A percentile compares a stretch with the other conserved stretches of the same genome.
phyloP scores from a whole-genome alignment of 306 rosid species.

The Sophora flavescens region DNA sequence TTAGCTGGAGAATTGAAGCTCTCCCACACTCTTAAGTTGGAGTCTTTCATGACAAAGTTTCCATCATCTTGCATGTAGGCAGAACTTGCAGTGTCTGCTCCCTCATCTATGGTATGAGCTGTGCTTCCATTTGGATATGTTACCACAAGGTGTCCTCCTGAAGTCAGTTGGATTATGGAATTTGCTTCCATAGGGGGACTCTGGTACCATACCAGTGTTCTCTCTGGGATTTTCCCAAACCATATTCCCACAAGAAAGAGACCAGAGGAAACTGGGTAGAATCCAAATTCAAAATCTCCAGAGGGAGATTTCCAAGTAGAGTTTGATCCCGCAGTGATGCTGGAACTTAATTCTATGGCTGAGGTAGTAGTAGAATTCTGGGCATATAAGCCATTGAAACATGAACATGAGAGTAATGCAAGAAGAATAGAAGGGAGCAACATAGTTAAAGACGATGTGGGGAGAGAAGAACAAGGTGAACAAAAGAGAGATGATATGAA shows the following conservation, averaged over 20 bases:
- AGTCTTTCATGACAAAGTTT: slow-evolving; percentile 34
- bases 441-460: slow-evolving; percentile 4
- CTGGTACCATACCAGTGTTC: slow-evolving; percentile 52
- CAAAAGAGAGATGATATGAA: background rate
- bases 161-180: slow-evolving; percentile 42
- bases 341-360: background rate
- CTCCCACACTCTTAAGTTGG: slow-evolving; percentile 23
- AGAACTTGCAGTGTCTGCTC: slow-evolving; percentile 1
- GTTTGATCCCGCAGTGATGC: slow-evolving; percentile 51
- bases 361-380: slow-evolving; percentile 31
- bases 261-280: slow-evolving; percentile 21
- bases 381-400: slow-evolving; percentile 5
- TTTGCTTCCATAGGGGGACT: slow-evolving; percentile 27
- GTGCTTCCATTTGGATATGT: slow-evolving; percentile 29
- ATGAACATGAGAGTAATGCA: slow-evolving; percentile 27
- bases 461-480: slow-evolving; percentile 35
- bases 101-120: background rate
- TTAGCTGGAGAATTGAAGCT: slow-evolving; percentile 34
- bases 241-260: slow-evolving; percentile 46
- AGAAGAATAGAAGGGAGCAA: slow-evolving; percentile 22
- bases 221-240: slow-evolving; percentile 45
- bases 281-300: slow-evolving; percentile 52
- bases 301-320: slow-evolving; percentile 46
- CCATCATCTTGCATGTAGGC: slow-evolving; percentile 44
- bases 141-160: slow-evolving; percentile 39